phyloP scores from a whole-genome alignment of 2,329 filamentous ascomycete species.

The Nothophaeocryptopus gaeumannii region DNA sequence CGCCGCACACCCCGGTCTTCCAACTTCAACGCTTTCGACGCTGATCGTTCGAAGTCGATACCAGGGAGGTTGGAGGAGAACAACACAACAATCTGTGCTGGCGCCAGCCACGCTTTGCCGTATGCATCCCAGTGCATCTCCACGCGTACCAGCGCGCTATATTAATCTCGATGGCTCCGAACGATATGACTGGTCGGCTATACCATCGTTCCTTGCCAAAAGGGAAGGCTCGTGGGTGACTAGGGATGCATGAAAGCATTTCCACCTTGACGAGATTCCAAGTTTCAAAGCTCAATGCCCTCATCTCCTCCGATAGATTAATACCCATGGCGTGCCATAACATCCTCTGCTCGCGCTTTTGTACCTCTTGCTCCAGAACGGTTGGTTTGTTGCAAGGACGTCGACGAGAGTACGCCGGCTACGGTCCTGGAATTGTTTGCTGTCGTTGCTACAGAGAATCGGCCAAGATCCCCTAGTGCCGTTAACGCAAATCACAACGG shows the following conservation, averaged over 20 bases:
- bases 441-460: neutral
- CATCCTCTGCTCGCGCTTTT: neutral
- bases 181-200: constrained; percentile 5
- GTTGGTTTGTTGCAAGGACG: neutral
- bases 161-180: neutral
- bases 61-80: too few relatives aligned
- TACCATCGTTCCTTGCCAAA: neutral
- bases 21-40: too few relatives aligned
- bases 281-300: constrained; percentile 14
- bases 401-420: neutral
- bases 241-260: constrained; percentile 13
- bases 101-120: too few relatives aligned
- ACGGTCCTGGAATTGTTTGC: neutral
- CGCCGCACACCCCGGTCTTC: too few relatives aligned
- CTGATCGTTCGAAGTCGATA: too few relatives aligned
- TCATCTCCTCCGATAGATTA: constrained; percentile 18
- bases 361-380: neutral
- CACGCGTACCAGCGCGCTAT: neutral
- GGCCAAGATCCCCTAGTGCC: neutral
- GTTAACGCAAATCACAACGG: neutral
- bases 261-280: constrained; percentile 16
- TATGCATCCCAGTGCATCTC: neutral
- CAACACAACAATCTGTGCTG: too few relatives aligned
- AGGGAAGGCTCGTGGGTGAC: constrained; percentile 9
- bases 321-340: neutral